phyloP scores from a whole-genome alignment of 73 alveolate species.

The Stentor coeruleus region DNA sequence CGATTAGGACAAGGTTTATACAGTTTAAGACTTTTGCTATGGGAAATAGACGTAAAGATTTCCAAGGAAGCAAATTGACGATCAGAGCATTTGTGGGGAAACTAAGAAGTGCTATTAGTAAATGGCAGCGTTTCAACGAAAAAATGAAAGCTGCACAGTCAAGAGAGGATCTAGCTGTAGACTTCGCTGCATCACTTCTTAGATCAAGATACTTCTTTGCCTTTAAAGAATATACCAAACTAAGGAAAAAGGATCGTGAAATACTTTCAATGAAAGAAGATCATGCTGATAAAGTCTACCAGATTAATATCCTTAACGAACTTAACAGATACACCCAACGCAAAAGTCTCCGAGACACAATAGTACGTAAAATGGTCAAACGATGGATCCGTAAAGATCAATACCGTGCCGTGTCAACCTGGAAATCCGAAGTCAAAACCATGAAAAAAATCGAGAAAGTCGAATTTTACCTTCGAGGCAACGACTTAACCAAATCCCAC shows the following conservation, averaged over 20 bases:
- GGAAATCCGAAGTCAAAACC: neutral
- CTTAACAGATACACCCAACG: neutral
- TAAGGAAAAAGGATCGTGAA: neutral
- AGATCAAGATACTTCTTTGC: neutral
- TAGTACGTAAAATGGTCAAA: neutral
- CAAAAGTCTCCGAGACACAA: neutral
- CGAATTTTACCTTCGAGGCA: neutral
- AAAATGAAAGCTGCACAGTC: neutral
- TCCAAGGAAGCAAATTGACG: neutral
- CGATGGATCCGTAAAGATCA: neutral
- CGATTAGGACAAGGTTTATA: neutral
- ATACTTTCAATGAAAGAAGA: neutral
- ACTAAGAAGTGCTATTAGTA: neutral
- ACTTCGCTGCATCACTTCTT: constrained; percentile 14
- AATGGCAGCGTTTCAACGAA: neutral
- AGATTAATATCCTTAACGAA: neutral
- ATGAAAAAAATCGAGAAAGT: neutral
- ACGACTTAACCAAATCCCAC: neutral
- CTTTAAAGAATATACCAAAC: neutral
- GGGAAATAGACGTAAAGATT: neutral
- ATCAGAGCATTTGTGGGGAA: neutral
- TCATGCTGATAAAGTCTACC: neutral
- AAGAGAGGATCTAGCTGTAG: neutral
- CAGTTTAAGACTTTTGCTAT: neutral
- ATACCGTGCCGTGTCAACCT: neutral